phyloP scores from a whole-genome alignment of 768 basidiomycete genomes.

The Russula lepida region DNA sequence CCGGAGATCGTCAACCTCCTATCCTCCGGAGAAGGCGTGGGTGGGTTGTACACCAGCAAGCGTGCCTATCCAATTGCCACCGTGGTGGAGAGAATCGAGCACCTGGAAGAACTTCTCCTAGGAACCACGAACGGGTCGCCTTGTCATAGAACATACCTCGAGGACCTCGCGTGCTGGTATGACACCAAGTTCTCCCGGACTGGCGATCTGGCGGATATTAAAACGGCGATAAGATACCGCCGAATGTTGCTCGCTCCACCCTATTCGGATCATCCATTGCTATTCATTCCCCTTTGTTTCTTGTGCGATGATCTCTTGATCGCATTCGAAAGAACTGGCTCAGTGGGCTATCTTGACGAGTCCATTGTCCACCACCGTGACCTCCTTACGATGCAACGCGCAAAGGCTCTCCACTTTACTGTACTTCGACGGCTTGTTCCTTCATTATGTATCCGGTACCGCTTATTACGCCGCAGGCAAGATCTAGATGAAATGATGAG shows the following conservation, averaged over 20 bases:
- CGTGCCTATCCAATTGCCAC: not conserved
- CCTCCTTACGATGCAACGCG: not conserved
- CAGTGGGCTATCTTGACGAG: not conserved
- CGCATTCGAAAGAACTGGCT: not conserved
- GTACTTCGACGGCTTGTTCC: not conserved
- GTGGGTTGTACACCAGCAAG: not conserved
- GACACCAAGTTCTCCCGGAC: not conserved
- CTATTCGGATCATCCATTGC: not conserved
- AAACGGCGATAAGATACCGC: not conserved
- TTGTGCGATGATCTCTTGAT: not conserved
- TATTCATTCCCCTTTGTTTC: not conserved
- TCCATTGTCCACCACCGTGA: not conserved
- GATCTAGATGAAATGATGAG: conserved; percentile 1
- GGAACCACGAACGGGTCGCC: not conserved
- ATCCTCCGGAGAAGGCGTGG: not conserved
- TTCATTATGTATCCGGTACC: not conserved
- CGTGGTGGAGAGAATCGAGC: not conserved
- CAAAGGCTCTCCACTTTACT: not conserved
- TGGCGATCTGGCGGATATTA: not conserved
- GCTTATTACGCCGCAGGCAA: not conserved
- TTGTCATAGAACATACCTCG: not conserved
- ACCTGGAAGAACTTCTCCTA: not conserved
- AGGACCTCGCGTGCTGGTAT: not conserved
- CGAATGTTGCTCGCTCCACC: not conserved
- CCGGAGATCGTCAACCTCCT: not conserved